Evolutionary conservation across 352 stramenopile genomes (phyloP), one percentile per base, ranked within the genome.

Genomic region (Blastocystis sp.): DNA sequence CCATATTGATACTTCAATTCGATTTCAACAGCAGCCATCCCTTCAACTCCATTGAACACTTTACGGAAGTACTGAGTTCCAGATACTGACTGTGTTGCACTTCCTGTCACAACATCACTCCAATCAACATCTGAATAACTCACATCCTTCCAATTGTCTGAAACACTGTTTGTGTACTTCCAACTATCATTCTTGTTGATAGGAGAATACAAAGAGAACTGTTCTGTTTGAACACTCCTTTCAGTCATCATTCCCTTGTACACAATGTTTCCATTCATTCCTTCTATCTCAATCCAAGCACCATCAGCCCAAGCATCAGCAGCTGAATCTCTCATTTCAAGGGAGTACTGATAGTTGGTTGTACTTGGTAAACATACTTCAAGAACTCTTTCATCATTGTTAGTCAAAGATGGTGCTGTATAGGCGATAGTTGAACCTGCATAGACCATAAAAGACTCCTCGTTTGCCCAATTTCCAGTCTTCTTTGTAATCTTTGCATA

Each of bases 51-150:
- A 5, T 3, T 83, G 43, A 66, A 65, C 0, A n/a, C n/a, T 4
- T 67, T 65, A n/a, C 71, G 43, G 43, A 67, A 66, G 54, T 83
- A 83, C 49, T 83, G 71, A 29, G 46, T 19, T 24, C 71, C 71
- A n/a, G 54, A 14, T 11, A 9, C 56, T 29, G 37, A 56, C 21
- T 19, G n/a, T 5, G 65, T 77, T 9, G 37, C 37, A 21, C 29
- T 49, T 56, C 37, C 29, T 32, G 54, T 61, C 2, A 6, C 12
- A 5, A 61, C 54, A 61, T 61, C 42, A 9, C 3, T 78, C 77
- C 77, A 87, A 27, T 12, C 32, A 32, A 21, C 49, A 51, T 87
- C 77, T 24, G 16, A n/a, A 63, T 67, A 66, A 4, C 21, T n/a
- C 1, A 83, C 16, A 1, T 11, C 32, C 27, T 83, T 67, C 71